These are phyloP conservation scores for Cinnamomum chago DNA, from an alignment of 164 flowering plant species.

Conservation along the genomic window DNA sequence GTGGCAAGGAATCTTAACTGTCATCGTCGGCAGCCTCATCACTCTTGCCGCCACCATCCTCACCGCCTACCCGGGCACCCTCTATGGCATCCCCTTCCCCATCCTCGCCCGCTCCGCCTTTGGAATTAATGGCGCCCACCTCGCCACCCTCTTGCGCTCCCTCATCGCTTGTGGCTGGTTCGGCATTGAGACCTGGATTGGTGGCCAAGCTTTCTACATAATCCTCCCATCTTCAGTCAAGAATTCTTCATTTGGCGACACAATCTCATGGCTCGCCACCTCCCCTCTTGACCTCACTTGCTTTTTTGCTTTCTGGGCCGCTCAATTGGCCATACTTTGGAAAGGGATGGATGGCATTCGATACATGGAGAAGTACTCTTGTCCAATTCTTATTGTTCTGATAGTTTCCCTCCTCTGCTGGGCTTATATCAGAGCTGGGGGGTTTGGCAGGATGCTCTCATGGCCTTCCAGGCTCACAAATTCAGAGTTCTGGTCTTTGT, in stretches of 20 bases:
- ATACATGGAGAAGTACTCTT: conserved; percentile 74
- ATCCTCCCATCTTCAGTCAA: conserved; percentile 52
- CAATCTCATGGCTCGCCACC: conserved; percentile 70
- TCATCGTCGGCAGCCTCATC: conserved; percentile 68
- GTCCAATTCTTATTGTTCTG: conserved; percentile 61
- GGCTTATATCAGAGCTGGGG: conserved; percentile 80
- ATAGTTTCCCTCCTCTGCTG: conserved; percentile 54
- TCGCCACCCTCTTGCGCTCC: conserved; percentile 78
- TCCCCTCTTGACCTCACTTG: conserved; percentile 78
- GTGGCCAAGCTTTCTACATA: conserved; percentile 80
- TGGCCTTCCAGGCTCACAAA: conserved; percentile 51
- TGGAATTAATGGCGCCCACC: conserved; percentile 77
- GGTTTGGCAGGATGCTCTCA: conserved; percentile 70
- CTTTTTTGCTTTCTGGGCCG: conserved; percentile 67
- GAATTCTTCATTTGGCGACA: conserved; percentile 11
- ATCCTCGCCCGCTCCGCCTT: conserved; percentile 77
- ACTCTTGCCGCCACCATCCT: conserved; percentile 57
- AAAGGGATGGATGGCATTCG: conserved; percentile 83
- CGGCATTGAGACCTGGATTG: conserved; percentile 83
- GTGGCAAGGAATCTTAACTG: conserved; percentile 95
- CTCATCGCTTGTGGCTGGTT: conserved; percentile 87
- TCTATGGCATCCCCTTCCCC: conserved; percentile 82
- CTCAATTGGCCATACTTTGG: conserved; percentile 59
- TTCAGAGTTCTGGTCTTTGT: conserved; percentile 73
- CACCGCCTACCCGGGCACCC: conserved; percentile 78